These are phyloP conservation scores for Prunus mira DNA, from an alignment of 306 rosid species.

Conservation along the genomic window DNA sequence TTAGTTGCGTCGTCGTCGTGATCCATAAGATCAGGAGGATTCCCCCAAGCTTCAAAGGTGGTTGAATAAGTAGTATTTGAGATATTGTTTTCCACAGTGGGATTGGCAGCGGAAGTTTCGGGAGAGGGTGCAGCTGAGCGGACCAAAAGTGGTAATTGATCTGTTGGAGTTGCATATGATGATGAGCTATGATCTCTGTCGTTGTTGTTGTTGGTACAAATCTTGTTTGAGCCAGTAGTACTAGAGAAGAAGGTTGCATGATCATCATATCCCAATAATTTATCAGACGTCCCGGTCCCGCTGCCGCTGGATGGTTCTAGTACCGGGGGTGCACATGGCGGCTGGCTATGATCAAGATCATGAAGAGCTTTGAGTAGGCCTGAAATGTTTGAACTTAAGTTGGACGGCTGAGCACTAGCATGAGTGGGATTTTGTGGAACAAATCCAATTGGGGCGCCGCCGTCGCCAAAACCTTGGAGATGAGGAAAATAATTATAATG, in stretches of 20 bases:
- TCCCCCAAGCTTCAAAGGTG: constrained; percentile 40
- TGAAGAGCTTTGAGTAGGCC: not conserved
- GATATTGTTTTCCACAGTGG: not conserved
- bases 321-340: not conserved
- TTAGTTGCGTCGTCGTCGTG: constrained; percentile 34
- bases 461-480: not conserved
- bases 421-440: constrained; percentile 16
- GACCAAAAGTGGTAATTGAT: constrained; percentile 44
- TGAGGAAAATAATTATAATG: too few relatives aligned
- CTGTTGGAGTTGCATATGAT: not conserved
- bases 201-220: too few relatives aligned
- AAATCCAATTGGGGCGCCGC: constrained; percentile 15
- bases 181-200: not conserved
- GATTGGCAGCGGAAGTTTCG: not conserved
- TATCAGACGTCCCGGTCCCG: too few relatives aligned
- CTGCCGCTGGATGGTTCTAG: not conserved
- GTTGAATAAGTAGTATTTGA: constrained; percentile 17
- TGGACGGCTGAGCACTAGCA: not conserved
- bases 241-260: too few relatives aligned
- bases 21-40: constrained; percentile 35
- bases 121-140: not conserved
- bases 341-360: not conserved
- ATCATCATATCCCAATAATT: too few relatives aligned
- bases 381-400: not conserved
- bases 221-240: not conserved